Evolutionary conservation across 2,329 filamentous ascomycete species (phyloP).

Genomic region (Alternaria postmessia): DNA sequence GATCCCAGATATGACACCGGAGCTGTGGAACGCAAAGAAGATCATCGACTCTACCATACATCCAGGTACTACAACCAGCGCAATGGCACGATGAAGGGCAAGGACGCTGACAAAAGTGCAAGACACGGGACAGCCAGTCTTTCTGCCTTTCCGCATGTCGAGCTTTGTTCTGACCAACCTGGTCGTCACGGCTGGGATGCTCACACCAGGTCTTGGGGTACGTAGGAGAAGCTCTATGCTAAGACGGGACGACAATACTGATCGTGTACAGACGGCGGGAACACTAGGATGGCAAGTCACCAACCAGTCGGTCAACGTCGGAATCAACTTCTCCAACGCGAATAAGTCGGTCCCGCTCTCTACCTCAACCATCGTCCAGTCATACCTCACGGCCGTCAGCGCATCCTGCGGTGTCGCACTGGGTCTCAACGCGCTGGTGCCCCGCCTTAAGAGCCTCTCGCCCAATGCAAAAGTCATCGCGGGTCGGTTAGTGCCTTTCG

Average conservation of each 20-base stretch:
- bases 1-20: conserved; percentile 80
- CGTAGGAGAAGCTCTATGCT: conserved; percentile 53
- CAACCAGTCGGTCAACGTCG: conserved; percentile 98
- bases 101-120: conserved; percentile 22
- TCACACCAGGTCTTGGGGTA: conserved; percentile 84
- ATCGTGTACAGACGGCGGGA: conserved; percentile 71
- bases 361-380: conserved; percentile 80
- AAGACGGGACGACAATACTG: conserved; percentile 22
- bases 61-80: conserved; percentile 69
- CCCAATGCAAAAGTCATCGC: conserved; percentile 80
- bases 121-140: conserved; percentile 93
- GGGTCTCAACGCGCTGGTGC: conserved; percentile 88
- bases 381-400: conserved; percentile 89
- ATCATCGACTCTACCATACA: conserved; percentile 95
- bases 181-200: conserved; percentile 95
- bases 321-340: conserved; percentile 96
- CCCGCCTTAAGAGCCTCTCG: conserved; percentile 78
- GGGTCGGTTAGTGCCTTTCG: conserved; percentile 90
- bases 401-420: conserved; percentile 94
- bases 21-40: conserved; percentile 96
- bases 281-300: conserved; percentile 93
- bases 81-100: neutral
- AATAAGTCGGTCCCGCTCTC: conserved; percentile 96
- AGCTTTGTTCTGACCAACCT: conserved; percentile 93
- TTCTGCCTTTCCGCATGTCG: conserved; percentile 97